A percentile compares a stretch with the other conserved stretches of the same genome.
Evolutionary conservation across 495 filamentous ascomycete species (phyloP).

Genomic region (Peziza echinospora): DNA sequence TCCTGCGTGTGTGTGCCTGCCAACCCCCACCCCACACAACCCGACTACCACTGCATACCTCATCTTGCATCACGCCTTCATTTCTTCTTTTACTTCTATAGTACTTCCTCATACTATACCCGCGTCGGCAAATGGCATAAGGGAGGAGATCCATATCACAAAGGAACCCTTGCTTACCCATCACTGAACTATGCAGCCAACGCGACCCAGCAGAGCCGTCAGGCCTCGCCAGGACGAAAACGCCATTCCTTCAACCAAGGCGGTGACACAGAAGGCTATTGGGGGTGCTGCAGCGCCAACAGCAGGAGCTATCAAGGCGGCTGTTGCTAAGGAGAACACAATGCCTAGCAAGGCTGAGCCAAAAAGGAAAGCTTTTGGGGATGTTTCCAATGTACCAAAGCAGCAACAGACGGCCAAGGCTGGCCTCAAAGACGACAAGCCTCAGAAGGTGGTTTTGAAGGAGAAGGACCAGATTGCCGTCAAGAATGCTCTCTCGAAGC

Average conservation of each 20-base stretch:
- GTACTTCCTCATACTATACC: too few species aligned
- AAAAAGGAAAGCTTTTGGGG: slow-evolving; percentile 58
- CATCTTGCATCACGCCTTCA: too few species aligned
- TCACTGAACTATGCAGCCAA: slow-evolving; percentile 40
- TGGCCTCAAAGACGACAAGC: slow-evolving; percentile 28
- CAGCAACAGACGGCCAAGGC: slow-evolving; percentile 15
- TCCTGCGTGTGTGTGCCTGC: too few species aligned
- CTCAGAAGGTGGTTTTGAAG: slow-evolving; percentile 13
- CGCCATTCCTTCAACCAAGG: slow-evolving; percentile 25
- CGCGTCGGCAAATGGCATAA: too few species aligned
- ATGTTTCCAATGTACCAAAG: slow-evolving; percentile 53
- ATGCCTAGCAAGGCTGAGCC: slow-evolving; percentile 35
- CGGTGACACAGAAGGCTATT: background rate
- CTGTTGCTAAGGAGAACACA: background rate
- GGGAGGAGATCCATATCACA: too few species aligned
- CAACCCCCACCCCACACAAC: too few species aligned
- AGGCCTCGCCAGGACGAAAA: slow-evolving; percentile 59
- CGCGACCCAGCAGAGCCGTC: slow-evolving; percentile 39
- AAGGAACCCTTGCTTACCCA: too few species aligned
- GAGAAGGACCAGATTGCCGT: slow-evolving; percentile 13
- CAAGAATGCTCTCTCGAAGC: slow-evolving; percentile 17
- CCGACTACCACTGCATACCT: too few species aligned
- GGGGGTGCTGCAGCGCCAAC: too few species aligned
- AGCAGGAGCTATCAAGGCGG: too few species aligned
- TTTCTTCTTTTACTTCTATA: too few species aligned